Evolutionary conservation across 805 yeast species (phyloP), one percentile per base, ranked within the genome.

Genomic region (Ogataea dorogensis): DNA sequence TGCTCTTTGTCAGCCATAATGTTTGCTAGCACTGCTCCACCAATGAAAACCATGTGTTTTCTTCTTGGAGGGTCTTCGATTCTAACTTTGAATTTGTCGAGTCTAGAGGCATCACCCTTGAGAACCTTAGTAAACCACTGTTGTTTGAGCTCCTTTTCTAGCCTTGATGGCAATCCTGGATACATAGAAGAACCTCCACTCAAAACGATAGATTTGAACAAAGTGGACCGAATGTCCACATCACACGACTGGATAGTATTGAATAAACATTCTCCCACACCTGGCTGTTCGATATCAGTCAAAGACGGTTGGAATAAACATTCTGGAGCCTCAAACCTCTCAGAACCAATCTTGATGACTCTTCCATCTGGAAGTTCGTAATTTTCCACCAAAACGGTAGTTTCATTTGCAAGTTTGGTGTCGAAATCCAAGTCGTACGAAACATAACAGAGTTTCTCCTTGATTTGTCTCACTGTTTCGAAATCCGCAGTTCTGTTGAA

Each of bases 171-270:
- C 50, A 93, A 75, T 19, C 98, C 98, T 2, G 98, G 98, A 59
- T 93, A 93, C 98, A 93, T 93, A 33, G 95, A 84, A 1, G 98
- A 89, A 40, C 98, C 98, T 59, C 98, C 98, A 5, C 96, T 86
- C 28, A 93, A 73, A 18, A 93, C 98, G 59, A 93, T 85, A 2
- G 96, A 95, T 56, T 83, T 86, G 67, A 77, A 93, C 42, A 93
- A 71, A 1, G 96, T 75, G 5, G 95, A 73, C 65, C 97, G 80
- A 35, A 93, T 77, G 59, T 93, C 98, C 32, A 93, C 83, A 57
- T 93, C 98, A 27, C 98, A 96, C 5, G 89, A 68, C 70, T 93
- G 98, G 47, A 93, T 81, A 3, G 96, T 86, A 61, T 87, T 86
- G 70, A 89, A 93, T 42, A 91, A 70, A 22, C 83, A 71, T 65